Evolutionary conservation across 73 alveolate species (phyloP).

Genomic region (Tetrahymena malaccensis): DNA sequence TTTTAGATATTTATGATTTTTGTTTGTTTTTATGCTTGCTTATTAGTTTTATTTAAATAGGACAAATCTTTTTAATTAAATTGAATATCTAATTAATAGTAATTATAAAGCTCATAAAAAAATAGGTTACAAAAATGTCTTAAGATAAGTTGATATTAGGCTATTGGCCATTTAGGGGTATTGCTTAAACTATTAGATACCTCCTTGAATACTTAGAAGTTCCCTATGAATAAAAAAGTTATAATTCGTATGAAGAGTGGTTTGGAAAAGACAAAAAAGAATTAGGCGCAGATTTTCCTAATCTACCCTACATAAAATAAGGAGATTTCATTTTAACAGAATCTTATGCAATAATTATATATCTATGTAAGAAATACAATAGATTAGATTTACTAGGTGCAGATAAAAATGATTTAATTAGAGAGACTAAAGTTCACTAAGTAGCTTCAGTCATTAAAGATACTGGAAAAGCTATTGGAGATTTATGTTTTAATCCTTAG

Average conservation of each 20-base stretch:
- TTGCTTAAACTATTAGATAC: neutral
- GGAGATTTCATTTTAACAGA: neutral
- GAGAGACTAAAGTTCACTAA: neutral
- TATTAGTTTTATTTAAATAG: too few species aligned
- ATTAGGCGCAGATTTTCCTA: neutral
- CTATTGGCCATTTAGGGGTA: conserved; percentile 8
- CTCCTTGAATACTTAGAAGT: conserved; percentile 5
- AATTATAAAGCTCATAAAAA: neutral
- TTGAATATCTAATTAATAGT: neutral
- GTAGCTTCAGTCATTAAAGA: neutral
- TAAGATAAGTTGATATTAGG: conserved; percentile 7
- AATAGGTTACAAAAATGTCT: neutral
- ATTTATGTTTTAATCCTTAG: neutral
- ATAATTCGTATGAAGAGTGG: conserved; percentile 3
- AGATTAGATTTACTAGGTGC: neutral
- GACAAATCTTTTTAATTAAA: neutral
- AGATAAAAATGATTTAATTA: neutral
- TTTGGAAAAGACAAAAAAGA: neutral
- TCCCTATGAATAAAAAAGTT: conserved; percentile 1
- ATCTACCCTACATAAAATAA: neutral
- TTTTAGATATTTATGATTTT: too few species aligned
- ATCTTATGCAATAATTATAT: neutral
- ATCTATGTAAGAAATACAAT: neutral
- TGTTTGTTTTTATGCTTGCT: too few species aligned
- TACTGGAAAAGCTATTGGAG: neutral